Evolutionary conservation across 2,329 filamentous ascomycete species (phyloP).

Genomic region (Sporothrix mexicana): DNA sequence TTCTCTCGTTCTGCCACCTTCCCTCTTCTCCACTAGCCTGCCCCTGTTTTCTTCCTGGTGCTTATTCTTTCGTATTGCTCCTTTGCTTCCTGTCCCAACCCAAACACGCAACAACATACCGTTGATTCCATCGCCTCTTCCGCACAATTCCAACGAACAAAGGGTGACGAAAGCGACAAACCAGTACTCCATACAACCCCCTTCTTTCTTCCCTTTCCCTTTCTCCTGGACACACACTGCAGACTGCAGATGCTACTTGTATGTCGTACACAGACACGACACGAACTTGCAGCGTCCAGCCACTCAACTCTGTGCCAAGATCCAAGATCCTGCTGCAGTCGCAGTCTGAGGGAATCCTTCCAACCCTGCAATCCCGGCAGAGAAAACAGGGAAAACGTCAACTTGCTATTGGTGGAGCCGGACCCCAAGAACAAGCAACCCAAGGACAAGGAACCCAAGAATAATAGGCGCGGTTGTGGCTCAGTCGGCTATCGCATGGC

Average conservation of each 20-base stretch:
- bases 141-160: background rate
- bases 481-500: conserved; percentile 19
- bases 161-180: background rate
- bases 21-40: background rate
- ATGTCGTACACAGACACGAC: background rate
- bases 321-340: background rate
- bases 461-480: background rate
- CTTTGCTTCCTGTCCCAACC: background rate
- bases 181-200: background rate
- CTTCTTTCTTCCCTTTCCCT: background rate
- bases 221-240: background rate
- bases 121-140: conserved; percentile 14
- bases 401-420: background rate
- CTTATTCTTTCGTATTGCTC: background rate
- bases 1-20: background rate
- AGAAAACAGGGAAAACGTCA: background rate
- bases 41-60: background rate
- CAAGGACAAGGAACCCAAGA: background rate
- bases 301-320: background rate
- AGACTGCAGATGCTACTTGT: background rate
- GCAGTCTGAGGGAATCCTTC: conserved; percentile 7
- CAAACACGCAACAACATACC: background rate
- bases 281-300: background rate
- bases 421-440: background rate
- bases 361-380: conserved; percentile 5